Base-by-base conservation (phyloP, 2,329 filamentous ascomycete genomes). In the Bipolaris victoriae region DNA sequence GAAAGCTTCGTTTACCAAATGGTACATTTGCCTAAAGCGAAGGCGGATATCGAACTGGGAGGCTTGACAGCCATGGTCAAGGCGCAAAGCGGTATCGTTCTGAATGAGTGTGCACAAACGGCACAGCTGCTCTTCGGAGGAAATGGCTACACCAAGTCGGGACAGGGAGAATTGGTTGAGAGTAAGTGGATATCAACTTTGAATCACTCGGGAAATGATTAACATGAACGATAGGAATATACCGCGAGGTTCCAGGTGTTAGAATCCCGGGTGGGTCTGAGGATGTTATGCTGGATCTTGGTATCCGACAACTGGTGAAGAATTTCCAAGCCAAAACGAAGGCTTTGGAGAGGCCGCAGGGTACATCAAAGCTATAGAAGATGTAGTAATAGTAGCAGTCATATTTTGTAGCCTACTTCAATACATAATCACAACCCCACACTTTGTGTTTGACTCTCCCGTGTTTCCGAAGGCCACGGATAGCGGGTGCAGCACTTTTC, bases 111-210 rank as follows among this genome's bases (percentile, higher is more conserved):
- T 69, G 88, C 89, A 3, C 84, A 88, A 65, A 86, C 83, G 52
- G 88, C 89, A 0, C 83, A 90, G 45, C 73, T 92, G 53, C 74
- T 92, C 22, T 91, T 92, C 72, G 90, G 90, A 3, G 90, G 90
- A 2, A 90, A 88, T 69, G 90, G 89, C 0, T 90, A 86, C 65
- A 91, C 89, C 0, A 83, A 82, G 60, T 83, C 82, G 11, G 90
- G 90, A 0, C 86, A 89, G 73, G 90, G 90, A 18, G 88, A 90
- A 74, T 77, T 90, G 61, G 83, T 86, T 31, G 89, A 92, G 74
- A 84, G 88, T 85, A 79, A 81, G 84, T 85, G 6, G 2, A 43
- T 31, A 33, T 1, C 5, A 36, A 20, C 24, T 5, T 4, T 24
- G 3, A 13, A n/a, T 2, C 6, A 15, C 9, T n/a, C 18, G n/a